Evolutionary conservation across 2,329 filamentous ascomycete species (phyloP).

Genomic region (Xylaria hypoxylon): DNA sequence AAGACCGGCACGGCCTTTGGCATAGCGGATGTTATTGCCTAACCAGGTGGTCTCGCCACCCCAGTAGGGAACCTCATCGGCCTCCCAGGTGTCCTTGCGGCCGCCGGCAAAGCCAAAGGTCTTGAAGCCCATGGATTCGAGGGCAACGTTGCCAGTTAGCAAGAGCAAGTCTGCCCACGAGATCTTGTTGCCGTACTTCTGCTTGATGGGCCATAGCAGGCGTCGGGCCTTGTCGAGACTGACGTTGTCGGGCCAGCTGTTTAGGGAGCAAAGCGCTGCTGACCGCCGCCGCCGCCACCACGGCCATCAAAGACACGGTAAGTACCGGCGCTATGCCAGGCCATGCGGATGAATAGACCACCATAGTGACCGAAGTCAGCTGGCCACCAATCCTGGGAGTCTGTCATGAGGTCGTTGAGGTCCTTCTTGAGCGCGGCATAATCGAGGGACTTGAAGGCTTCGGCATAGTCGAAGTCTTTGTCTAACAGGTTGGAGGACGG

Average conservation of each 20-base stretch:
- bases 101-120: constrained; percentile 80
- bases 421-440: constrained; percentile 81
- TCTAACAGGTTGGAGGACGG: constrained; percentile 71
- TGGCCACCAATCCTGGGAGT: constrained; percentile 85
- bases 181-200: constrained; percentile 86
- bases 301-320: constrained; percentile 81
- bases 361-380: constrained; percentile 86
- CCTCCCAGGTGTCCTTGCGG: constrained; percentile 78
- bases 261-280: constrained; percentile 85
- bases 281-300: constrained; percentile 78
- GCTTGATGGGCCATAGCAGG: constrained; percentile 84
- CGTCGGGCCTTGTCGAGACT: constrained; percentile 84
- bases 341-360: constrained; percentile 82
- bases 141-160: constrained; percentile 79
- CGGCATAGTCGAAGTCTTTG: constrained; percentile 76
- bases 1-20: constrained; percentile 61
- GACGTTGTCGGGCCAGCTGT: constrained; percentile 85
- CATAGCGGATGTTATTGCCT: constrained; percentile 78
- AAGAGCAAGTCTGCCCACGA: constrained; percentile 82
- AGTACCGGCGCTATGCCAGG: constrained; percentile 83
- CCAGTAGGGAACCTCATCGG: constrained; percentile 83
- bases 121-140: constrained; percentile 81
- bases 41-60: constrained; percentile 80
- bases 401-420: constrained; percentile 76
- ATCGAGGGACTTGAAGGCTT: constrained; percentile 78